Percentiles rank a stretch among this genome's conserved stretches.
These are phyloP conservation scores for Carex cristatella DNA, from an alignment of 176 grass and related monocot species.

Conservation along the genomic window DNA sequence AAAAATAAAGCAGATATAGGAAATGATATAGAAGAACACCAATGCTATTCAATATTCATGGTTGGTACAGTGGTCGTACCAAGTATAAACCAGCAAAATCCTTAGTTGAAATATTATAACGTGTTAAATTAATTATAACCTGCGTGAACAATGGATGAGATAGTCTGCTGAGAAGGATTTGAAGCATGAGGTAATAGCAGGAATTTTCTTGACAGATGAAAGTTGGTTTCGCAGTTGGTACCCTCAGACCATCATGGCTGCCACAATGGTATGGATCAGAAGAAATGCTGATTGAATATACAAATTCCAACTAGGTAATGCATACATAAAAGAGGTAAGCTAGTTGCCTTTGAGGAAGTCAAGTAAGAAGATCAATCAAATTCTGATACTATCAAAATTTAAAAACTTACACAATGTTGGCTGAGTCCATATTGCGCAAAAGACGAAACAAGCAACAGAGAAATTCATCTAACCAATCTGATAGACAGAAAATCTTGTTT, in stretches of 20 bases:
- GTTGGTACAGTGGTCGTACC: background rate
- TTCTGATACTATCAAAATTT: background rate
- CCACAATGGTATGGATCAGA: slow-evolving; percentile 32
- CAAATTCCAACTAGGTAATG: background rate
- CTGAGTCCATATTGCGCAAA: slow-evolving; percentile 77
- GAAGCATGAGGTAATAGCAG: slow-evolving; percentile 84
- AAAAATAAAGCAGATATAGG: background rate
- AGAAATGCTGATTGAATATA: background rate
- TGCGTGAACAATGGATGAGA: slow-evolving; percentile 69
- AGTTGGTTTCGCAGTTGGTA: slow-evolving; percentile 57
- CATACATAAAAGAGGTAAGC: background rate
- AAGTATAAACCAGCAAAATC: background rate
- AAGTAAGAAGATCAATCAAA: background rate
- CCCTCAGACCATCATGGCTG: slow-evolving; percentile 72
- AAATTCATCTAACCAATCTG: slow-evolving; percentile 85
- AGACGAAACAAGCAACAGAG: slow-evolving; percentile 77
- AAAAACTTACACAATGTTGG: slow-evolving; percentile 71
- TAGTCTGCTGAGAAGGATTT: slow-evolving; percentile 87
- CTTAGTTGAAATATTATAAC: background rate
- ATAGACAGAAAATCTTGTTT: slow-evolving; percentile 47
- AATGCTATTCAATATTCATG: background rate
- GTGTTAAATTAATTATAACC: slow-evolving; percentile 33
- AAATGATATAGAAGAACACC: background rate
- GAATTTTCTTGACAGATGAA: slow-evolving; percentile 79
- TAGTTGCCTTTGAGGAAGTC: background rate